Base-by-base conservation (phyloP, 495 filamentous ascomycete species). In the Neurospora terricola region DNA sequence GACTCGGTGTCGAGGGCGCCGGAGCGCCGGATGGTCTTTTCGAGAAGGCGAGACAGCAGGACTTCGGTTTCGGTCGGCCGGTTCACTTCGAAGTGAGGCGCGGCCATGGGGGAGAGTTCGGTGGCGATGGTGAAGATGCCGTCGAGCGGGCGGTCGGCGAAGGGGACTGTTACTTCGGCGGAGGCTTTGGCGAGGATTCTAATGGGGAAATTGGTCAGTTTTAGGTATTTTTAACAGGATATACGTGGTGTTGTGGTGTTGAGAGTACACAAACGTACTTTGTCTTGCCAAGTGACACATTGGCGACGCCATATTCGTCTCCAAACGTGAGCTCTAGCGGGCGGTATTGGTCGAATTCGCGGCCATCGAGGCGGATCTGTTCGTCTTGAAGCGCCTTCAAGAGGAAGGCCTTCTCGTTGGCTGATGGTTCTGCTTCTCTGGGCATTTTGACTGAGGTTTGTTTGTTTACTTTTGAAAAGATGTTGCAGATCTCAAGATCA, bases 1-100 rank as follows among this genome's bases (percentile, higher is more conserved):
- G 94, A 96, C 83, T 99, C 96, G 37, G 94, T 97, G 79, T 97
- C 94, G 34, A 99, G 87, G 11, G 96, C 96, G 74, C 89, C 89
- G 8, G 94, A 97, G 68, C 95, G 93, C 37, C 96, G 95, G 73
- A 99, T 89, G 18, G 96, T 90, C 77, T 96, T 94, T 82, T 99
- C 96, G 42, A 99, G 91, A 69, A 94, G 86, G 43, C 94, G 90
- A 11, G 94, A 92, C 59, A 97, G 89, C 71, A 96, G 87, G 2
- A 92, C 84, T 83, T 99, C 96, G 42, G 90, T 87, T 70, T 94
- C 91, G 70, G 89, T 92, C 71, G 90, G 91, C 85, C 93, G 87
- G 80, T 92, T 92, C 76, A 91, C 88, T 81, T 97, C 94, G 86
- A 96, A 96, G 36, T 92, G 90, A 14, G 96, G 94, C 37, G 93